Percentiles rank a stretch among this genome's conserved stretches.
phyloP scores from a whole-genome alignment of 495 filamentous ascomycete genomes.

The Trichoderma asperelloides region DNA sequence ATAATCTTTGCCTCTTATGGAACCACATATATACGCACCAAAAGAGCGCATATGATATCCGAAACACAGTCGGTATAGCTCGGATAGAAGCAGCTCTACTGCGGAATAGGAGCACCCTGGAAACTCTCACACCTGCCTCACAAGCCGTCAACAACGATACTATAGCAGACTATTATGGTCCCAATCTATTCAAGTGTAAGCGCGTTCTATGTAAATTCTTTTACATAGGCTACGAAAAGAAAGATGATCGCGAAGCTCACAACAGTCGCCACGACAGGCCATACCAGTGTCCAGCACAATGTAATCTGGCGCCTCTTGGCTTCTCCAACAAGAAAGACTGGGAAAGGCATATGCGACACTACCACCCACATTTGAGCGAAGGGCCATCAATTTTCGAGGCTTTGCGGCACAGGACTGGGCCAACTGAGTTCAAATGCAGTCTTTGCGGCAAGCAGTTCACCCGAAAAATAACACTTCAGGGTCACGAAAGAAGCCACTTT shows the following conservation, averaged over 20 bases:
- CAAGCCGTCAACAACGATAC: conserved; percentile 6
- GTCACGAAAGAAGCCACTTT: conserved; percentile 39
- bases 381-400: conserved; percentile 8
- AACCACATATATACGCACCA: conserved; percentile 18
- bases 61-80: conserved; percentile 12
- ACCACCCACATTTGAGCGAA: conserved; percentile 18
- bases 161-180: conserved; percentile 26
- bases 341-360: conserved; percentile 26
- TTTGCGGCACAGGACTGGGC: conserved; percentile 7
- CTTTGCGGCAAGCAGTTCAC: conserved; percentile 41
- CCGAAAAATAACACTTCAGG: conserved; percentile 36
- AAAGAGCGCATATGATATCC: background rate
- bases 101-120: conserved; percentile 21
- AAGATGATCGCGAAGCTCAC: conserved; percentile 23
- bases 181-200: conserved; percentile 31
- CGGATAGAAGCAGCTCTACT: conserved; percentile 18
- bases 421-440: conserved; percentile 34
- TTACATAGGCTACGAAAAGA: conserved; percentile 32
- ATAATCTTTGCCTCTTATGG: conserved; percentile 17
- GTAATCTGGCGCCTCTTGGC: conserved; percentile 24
- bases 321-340: conserved; percentile 30
- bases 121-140: conserved; percentile 12
- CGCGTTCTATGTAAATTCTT: conserved; percentile 34
- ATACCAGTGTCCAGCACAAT: conserved; percentile 28
- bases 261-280: conserved; percentile 29